Percentiles rank a stretch among this genome's conserved stretches.
These are phyloP conservation scores for Alternaria sp. DNA, from an alignment of 2,329 filamentous ascomycete species.

Conservation along the genomic window DNA sequence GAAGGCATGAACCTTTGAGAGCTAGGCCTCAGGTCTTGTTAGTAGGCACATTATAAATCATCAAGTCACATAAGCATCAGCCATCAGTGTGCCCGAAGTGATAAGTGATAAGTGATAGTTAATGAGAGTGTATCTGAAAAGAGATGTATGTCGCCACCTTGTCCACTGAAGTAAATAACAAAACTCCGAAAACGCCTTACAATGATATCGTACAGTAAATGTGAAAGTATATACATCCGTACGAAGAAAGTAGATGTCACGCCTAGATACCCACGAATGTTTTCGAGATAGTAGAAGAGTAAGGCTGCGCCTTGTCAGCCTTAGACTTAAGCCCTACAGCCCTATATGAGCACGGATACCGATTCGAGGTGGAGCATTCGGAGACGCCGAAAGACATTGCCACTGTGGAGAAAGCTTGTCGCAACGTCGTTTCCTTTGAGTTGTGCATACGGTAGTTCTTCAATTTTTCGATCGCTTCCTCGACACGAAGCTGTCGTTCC, in stretches of 20 bases:
- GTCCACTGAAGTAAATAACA: too few relatives aligned
- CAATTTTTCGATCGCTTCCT: conserved; percentile 22
- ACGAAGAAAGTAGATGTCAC: background rate
- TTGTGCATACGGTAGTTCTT: background rate
- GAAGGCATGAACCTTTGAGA: background rate
- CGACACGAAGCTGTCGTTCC: background rate
- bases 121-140: background rate
- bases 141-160: background rate
- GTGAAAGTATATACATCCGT: background rate
- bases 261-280: background rate
- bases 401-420: conserved; percentile 23
- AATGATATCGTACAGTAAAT: background rate
- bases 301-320: background rate
- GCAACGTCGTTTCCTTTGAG: conserved; percentile 7
- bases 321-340: background rate
- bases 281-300: background rate
- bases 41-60: background rate
- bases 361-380: background rate
- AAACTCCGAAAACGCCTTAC: background rate
- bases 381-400: conserved; percentile 17
- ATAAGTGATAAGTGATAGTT: background rate
- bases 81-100: background rate
- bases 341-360: conserved; percentile 10
- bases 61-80: background rate
- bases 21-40: background rate